These are phyloP conservation scores for Rhizophagus clarus DNA, from an alignment of 192 early-diverging fungal genomes.

Conservation along the genomic window DNA sequence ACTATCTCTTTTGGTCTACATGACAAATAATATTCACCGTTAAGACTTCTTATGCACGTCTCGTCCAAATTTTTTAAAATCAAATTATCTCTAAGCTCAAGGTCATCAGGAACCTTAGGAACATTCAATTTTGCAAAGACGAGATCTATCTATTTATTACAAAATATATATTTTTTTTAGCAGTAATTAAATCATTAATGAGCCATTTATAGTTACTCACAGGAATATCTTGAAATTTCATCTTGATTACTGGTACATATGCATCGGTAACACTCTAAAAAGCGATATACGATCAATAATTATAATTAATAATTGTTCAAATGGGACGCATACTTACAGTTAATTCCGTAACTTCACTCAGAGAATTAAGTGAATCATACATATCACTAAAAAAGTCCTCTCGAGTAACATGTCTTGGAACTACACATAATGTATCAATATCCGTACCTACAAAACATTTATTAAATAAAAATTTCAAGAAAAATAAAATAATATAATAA, in stretches of 20 bases:
- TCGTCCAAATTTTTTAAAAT: constrained; percentile 89
- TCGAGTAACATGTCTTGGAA: constrained; percentile 83
- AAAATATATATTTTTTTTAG: background rate
- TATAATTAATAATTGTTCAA: constrained; percentile 39
- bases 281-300: background rate
- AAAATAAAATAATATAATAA: background rate
- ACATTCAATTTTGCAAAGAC: constrained; percentile 81
- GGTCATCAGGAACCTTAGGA: constrained; percentile 77
- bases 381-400: constrained; percentile 94
- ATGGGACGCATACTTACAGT: constrained; percentile 48
- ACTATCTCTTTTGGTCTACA: no score
- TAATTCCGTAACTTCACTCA: constrained; percentile 85
- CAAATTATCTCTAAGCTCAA: constrained; percentile 84
- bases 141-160: constrained; percentile 78
- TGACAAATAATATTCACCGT: constrained; percentile 57
- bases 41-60: constrained; percentile 82
- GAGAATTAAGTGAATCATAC: constrained; percentile 80
- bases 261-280: constrained; percentile 72
- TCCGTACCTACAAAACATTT: constrained; percentile 71
- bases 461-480: background rate
- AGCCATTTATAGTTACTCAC: constrained; percentile 44
- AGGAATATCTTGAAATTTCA: constrained; percentile 88
- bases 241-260: constrained; percentile 94
- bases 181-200: background rate
- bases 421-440: constrained; percentile 98